Conservation (phyloP, 1,139 yeast genomes). For the Candida dubliniensis region DNA sequence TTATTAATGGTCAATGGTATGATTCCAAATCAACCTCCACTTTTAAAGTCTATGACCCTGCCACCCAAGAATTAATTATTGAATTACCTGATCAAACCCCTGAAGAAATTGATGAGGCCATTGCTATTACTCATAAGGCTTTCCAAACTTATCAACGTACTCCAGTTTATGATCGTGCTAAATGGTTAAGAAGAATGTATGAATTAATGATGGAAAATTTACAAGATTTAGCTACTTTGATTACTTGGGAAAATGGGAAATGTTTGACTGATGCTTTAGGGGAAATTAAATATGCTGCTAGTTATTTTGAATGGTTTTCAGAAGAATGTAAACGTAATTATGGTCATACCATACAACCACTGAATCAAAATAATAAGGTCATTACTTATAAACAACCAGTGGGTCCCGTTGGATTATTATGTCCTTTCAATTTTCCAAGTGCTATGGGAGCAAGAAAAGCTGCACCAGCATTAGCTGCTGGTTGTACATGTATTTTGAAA, state of each 20-base stretch:
- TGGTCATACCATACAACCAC: conserved; percentile 44
- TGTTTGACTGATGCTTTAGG: conserved; percentile 42
- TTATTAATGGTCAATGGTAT: conserved; percentile 73
- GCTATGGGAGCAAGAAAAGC: conserved; percentile 52
- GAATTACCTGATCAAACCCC: conserved; percentile 58
- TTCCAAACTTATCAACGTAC: conserved; percentile 59
- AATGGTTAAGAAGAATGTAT: conserved; percentile 59
- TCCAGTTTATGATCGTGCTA: conserved; percentile 65
- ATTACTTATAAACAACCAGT: conserved; percentile 47
- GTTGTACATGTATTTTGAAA: conserved; percentile 48
- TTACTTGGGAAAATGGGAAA: conserved; percentile 48
- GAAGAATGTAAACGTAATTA: conserved; percentile 45
- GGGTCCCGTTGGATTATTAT: conserved; percentile 49
- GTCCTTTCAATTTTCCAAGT: conserved; percentile 50
- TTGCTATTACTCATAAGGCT: conserved; percentile 59
- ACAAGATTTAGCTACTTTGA: conserved; percentile 43
- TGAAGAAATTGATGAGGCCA: conserved; percentile 58
- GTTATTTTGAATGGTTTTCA: conserved; percentile 47
- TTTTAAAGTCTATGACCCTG: conserved; percentile 76
- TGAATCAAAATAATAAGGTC: conserved; percentile 38
- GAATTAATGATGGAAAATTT: conserved; percentile 41
- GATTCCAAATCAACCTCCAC: conserved; percentile 48
- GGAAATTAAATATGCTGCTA: conserved; percentile 44
- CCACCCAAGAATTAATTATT: conserved; percentile 58
- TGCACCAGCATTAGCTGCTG: conserved; percentile 51